Evolutionary conservation across 2,329 filamentous ascomycete species (phyloP).

Genomic region (Fusarium praegraminearum): DNA sequence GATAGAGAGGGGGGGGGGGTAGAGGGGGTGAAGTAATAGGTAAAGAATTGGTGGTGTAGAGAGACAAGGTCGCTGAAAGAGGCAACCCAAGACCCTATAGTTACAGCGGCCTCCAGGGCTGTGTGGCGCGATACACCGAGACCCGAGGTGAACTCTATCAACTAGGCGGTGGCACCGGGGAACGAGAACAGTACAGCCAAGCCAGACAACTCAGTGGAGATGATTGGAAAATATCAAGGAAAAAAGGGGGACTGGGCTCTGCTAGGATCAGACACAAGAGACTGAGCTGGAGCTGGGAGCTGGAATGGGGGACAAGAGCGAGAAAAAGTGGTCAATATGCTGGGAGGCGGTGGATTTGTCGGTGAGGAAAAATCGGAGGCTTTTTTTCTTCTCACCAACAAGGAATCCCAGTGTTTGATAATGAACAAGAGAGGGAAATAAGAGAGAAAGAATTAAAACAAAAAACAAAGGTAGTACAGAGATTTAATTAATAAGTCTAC

Average conservation of each 20-base stretch:
- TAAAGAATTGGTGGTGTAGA: background rate
- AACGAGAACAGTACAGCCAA: slow-evolving; percentile 18
- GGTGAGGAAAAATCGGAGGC: slow-evolving; percentile 38
- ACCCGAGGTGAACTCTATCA: background rate
- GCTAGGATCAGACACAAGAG: background rate
- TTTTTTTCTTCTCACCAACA: slow-evolving; percentile 6
- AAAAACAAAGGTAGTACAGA: slow-evolving; percentile 6
- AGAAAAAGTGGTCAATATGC: slow-evolving; percentile 14
- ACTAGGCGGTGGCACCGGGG: slow-evolving; percentile 38
- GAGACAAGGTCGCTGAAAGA: slow-evolving; percentile 11
- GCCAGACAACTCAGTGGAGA: slow-evolving; percentile 18
- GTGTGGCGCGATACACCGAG: background rate
- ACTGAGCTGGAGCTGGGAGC: background rate
- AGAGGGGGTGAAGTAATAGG: background rate
- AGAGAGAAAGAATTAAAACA: background rate
- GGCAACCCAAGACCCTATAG: slow-evolving; percentile 28
- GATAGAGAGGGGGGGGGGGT: background rate
- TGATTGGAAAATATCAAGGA: background rate
- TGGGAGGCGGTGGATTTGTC: slow-evolving; percentile 43
- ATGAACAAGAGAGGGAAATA: background rate
- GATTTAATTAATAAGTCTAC: background rate
- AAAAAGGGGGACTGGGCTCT: background rate
- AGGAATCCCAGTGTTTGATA: slow-evolving; percentile 31
- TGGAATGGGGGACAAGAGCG: background rate
- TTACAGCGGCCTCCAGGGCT: slow-evolving; percentile 41